Conservation (phyloP, 495 filamentous ascomycete genomes). For the Thozetella sp. region DNA sequence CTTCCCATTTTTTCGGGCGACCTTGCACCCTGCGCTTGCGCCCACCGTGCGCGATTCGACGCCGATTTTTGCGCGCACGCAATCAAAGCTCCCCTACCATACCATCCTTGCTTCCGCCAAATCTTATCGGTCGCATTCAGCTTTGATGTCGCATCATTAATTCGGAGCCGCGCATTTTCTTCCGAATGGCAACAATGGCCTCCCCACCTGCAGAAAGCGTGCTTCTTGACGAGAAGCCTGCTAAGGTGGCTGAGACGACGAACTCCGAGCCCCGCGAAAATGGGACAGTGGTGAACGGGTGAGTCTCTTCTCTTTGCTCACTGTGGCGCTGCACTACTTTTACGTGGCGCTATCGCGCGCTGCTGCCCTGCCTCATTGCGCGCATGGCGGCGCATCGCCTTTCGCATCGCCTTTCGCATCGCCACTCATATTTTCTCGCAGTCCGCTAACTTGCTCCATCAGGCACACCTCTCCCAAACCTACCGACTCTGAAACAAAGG, state of each 20-base stretch:
- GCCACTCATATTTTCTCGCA: neutral
- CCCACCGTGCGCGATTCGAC: neutral
- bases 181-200: slow-evolving; percentile 58
- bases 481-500: slow-evolving; percentile 4
- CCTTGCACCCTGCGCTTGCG: neutral
- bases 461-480: slow-evolving; percentile 16
- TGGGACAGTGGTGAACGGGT: slow-evolving; percentile 28
- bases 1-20: neutral
- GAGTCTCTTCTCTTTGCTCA: slow-evolving; percentile 7
- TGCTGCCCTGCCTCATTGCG: neutral
- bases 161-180: slow-evolving; percentile 13
- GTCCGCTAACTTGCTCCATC: neutral
- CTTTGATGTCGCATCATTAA: slow-evolving; percentile 31
- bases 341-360: neutral
- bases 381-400: too few relatives aligned
- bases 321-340: neutral
- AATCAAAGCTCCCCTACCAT: neutral
- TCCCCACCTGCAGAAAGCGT: slow-evolving; percentile 46
- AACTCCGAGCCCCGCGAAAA: slow-evolving; percentile 36
- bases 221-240: slow-evolving; percentile 48
- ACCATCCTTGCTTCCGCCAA: slow-evolving; percentile 3
- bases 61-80: neutral
- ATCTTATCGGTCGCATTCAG: slow-evolving; percentile 4
- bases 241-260: slow-evolving; percentile 43
- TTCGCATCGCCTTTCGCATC: neutral